Evolutionary conservation across 148 eudicot genomes (phyloP).

Genomic region (Rhododendron kiyosumense): DNA sequence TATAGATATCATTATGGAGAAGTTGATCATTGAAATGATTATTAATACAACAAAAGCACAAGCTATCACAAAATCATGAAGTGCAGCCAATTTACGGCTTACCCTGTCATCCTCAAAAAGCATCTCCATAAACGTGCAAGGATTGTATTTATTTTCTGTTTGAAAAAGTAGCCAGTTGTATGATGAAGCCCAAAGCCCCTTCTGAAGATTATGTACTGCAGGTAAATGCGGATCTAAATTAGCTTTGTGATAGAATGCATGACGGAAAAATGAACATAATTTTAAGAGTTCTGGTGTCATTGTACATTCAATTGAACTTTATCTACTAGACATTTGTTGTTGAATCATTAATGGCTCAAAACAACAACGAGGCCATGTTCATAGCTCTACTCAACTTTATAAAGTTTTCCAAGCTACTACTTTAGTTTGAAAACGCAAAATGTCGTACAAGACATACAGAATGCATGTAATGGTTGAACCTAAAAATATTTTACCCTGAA

Average conservation of each 20-base stretch:
- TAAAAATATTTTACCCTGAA: background rate
- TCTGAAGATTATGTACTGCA: slow-evolving; percentile 35
- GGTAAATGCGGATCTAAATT: background rate
- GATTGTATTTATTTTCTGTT: slow-evolving; percentile 27
- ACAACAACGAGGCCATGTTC: background rate
- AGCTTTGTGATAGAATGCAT: background rate
- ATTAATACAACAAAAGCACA: no score
- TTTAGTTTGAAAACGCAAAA: background rate
- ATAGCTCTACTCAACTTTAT: background rate
- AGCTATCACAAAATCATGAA: background rate
- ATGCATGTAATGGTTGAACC: background rate
- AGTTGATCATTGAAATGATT: no score
- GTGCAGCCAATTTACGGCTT: background rate
- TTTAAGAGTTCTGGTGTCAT: background rate
- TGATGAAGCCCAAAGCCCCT: slow-evolving; percentile 38
- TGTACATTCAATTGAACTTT: background rate
- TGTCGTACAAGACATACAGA: background rate
- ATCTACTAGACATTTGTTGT: background rate
- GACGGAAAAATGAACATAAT: background rate
- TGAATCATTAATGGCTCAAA: background rate
- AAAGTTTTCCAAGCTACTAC: background rate
- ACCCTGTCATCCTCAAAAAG: slow-evolving; percentile 33
- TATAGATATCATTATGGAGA: no score
- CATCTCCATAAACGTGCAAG: slow-evolving; percentile 28
- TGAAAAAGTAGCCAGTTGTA: slow-evolving; percentile 26